These are phyloP conservation scores for Chlorella sorokiniana DNA, from an alignment of 139 green algal species.

Conservation along the genomic window DNA sequence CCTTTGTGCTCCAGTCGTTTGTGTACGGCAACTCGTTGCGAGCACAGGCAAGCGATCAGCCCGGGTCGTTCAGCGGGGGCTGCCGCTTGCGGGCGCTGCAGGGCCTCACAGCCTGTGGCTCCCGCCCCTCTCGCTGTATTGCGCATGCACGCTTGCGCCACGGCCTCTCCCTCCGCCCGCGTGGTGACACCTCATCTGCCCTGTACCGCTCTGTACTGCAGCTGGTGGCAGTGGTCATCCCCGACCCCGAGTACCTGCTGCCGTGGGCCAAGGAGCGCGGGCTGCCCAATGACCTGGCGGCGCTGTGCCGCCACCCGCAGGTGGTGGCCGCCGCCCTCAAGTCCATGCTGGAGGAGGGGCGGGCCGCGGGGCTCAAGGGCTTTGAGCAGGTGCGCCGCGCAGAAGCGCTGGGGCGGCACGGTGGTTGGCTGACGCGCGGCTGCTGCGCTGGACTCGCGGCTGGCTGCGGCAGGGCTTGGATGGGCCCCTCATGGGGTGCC, in stretches of 20 bases:
- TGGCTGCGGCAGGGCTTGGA: too few relatives aligned
- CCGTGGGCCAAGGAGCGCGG: constrained; percentile 81
- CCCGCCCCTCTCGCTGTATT: not conserved
- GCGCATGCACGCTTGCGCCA: not conserved
- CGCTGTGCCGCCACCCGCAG: constrained; percentile 26
- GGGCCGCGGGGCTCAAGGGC: constrained; percentile 78
- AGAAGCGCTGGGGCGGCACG: too few relatives aligned
- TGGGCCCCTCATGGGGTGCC: not conserved
- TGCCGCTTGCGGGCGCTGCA: not conserved
- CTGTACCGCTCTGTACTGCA: constrained; percentile 42
- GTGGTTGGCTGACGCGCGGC: too few relatives aligned
- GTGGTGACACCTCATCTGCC: not conserved
- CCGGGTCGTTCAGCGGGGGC: not conserved
- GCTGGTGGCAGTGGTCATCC: constrained; percentile 91
- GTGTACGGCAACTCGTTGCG: constrained; percentile 90
- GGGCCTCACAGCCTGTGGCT: not conserved
- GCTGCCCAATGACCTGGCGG: constrained; percentile 39
- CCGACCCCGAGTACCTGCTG: constrained; percentile 89
- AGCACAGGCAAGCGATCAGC: too few relatives aligned
- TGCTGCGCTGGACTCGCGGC: too few relatives aligned
- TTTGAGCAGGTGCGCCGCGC: constrained; percentile 80
- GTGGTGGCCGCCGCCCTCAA: constrained; percentile 70
- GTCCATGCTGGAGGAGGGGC: constrained; percentile 82
- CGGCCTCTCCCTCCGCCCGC: not conserved
- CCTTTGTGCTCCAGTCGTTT: constrained; percentile 82